Conservation (phyloP, 2,329 filamentous ascomycete genomes). For the Ustilaginoidea virens region DNA sequence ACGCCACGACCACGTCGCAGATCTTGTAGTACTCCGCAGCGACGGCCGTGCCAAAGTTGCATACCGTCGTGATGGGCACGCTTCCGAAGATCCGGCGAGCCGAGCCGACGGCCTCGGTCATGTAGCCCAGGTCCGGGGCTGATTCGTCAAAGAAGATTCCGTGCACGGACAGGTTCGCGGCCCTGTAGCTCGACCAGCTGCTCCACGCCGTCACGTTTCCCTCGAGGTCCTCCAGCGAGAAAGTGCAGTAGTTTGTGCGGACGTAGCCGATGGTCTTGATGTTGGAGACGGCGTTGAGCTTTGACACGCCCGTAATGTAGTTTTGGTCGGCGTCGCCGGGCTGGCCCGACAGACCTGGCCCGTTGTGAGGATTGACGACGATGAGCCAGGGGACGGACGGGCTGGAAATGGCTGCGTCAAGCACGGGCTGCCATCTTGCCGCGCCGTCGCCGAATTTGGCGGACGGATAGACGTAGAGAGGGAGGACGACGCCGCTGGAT, state of each 20-base stretch:
- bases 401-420: constrained; percentile 6
- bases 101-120: constrained; percentile 7
- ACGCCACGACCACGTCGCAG: constrained; percentile 12
- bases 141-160: constrained; percentile 12
- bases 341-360: constrained; percentile 8
- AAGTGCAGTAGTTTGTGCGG: constrained; percentile 8
- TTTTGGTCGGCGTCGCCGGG: constrained; percentile 10
- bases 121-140: constrained; percentile 6
- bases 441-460: constrained; percentile 8
- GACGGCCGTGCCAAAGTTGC: constrained; percentile 10
- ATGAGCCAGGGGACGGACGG: constrained; percentile 7
- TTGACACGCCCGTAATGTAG: constrained; percentile 9
- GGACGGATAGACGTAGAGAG: constrained; percentile 11
- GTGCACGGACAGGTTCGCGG: constrained; percentile 7
- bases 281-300: constrained; percentile 9
- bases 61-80: constrained; percentile 8
- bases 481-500: constrained; percentile 9
- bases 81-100: constrained; percentile 4
- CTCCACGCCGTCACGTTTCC: constrained; percentile 9
- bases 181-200: constrained; percentile 7
- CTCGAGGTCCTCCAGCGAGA: constrained; percentile 8
- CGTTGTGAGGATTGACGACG: constrained; percentile 10
- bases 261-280: constrained; percentile 12
- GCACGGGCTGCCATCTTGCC: constrained; percentile 9
- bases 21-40: constrained; percentile 8